These are phyloP conservation scores for Conringia planisiliqua DNA, from an alignment of 345 rosid genomes.

Conservation along the genomic window DNA sequence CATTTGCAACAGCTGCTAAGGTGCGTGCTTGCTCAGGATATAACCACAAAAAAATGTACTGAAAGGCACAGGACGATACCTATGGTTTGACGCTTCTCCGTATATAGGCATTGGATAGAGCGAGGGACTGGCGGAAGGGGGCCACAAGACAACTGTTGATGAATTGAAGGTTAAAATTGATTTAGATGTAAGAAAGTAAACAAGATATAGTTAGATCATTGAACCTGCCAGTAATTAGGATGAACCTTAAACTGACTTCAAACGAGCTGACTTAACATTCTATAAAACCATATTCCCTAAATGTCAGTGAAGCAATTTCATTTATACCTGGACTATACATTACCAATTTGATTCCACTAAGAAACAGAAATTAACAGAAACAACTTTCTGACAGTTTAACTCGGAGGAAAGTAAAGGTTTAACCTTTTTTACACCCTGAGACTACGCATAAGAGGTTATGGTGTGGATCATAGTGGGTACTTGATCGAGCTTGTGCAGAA, in stretches of 20 bases:
- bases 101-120: slow-evolving; percentile 84
- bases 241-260: slow-evolving; percentile 16
- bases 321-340: background rate
- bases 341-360: background rate
- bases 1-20: background rate
- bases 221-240: background rate
- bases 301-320: background rate
- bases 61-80: slow-evolving; percentile 43
- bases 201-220: background rate
- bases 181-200: background rate
- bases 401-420: background rate
- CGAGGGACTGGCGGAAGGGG: slow-evolving; percentile 81
- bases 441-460: slow-evolving; percentile 79
- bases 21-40: background rate
- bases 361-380: background rate
- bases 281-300: background rate
- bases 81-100: slow-evolving; percentile 95
- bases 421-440: slow-evolving; percentile 81
- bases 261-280: slow-evolving; percentile 3
- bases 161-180: background rate
- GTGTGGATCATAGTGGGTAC: slow-evolving; percentile 90
- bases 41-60: background rate
- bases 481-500: slow-evolving; percentile 67
- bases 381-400: background rate
- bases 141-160: slow-evolving; percentile 77